Evolutionary conservation across 805 yeast genomes (phyloP).

Genomic region (Lipomyces lipofer): DNA sequence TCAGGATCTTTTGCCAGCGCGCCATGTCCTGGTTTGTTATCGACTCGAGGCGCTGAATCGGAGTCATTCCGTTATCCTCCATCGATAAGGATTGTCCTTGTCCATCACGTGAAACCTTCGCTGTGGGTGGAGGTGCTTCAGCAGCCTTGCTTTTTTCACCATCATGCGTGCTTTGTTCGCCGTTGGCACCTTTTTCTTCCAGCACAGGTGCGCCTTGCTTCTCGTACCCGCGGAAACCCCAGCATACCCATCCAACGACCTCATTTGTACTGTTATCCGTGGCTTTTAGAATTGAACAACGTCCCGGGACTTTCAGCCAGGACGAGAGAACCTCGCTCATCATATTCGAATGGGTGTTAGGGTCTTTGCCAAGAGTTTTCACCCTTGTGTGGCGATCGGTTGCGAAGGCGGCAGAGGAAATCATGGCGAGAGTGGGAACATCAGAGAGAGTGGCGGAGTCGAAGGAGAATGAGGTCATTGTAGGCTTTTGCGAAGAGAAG

Average conservation of each 20-base stretch:
- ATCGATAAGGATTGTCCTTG: too few species aligned
- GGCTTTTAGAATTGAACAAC: not conserved
- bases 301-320: not conserved
- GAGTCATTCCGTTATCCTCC: not conserved
- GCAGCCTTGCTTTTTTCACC: not conserved
- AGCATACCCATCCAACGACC: constrained; percentile 1
- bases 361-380: not conserved
- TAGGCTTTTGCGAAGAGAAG: too few species aligned
- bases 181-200: not conserved
- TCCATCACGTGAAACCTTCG: not conserved
- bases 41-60: not conserved
- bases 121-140: too few species aligned
- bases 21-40: not conserved
- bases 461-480: not conserved
- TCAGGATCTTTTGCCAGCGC: not conserved
- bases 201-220: not conserved
- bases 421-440: not conserved
- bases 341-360: not conserved
- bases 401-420: not conserved
- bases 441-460: not conserved
- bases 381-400: constrained; percentile 5
- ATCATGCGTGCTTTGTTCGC: not conserved
- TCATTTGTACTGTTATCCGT: not conserved
- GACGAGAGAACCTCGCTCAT: not conserved
- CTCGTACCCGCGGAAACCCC: constrained; percentile 1